These are phyloP conservation scores for Solioccasus polychromus DNA, from an alignment of 768 basidiomycete genomes.

Conservation along the genomic window DNA sequence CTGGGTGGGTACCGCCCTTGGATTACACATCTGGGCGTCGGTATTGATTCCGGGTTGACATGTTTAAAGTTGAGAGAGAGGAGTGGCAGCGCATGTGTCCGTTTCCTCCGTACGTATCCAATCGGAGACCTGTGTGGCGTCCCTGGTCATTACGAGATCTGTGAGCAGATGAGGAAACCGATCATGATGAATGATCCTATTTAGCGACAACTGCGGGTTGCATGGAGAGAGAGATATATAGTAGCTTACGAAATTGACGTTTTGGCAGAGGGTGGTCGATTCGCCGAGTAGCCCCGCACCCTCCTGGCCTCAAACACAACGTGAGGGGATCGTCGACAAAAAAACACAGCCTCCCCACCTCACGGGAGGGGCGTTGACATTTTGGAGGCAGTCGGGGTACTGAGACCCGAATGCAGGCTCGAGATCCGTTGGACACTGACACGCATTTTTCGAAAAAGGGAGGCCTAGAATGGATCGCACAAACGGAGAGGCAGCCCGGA, in stretches of 20 bases:
- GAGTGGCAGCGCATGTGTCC: conserved; percentile 15
- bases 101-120: conserved; percentile 22
- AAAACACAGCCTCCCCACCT: conserved; percentile 10
- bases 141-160: conserved; percentile 25
- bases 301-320: conserved; percentile 5
- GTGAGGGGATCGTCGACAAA: conserved; percentile 13
- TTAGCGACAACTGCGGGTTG: conserved; percentile 17
- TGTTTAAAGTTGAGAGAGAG: conserved; percentile 18
- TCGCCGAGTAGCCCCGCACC: conserved; percentile 8
- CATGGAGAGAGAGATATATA: conserved; percentile 8
- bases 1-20: conserved; percentile 13
- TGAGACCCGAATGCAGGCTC: conserved; percentile 17
- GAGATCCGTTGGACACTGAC: conserved; percentile 18
- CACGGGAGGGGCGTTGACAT: conserved; percentile 13
- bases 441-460: conserved; percentile 12
- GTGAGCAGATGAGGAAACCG: conserved; percentile 19
- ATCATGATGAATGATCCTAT: conserved; percentile 18
- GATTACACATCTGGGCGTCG: conserved; percentile 21
- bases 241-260: conserved; percentile 15
- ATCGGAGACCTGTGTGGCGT: conserved; percentile 20
- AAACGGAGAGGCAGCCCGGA: conserved; percentile 22
- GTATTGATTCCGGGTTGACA: conserved; percentile 23
- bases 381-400: conserved; percentile 17
- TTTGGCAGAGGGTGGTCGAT: conserved; percentile 8
- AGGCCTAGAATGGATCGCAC: conserved; percentile 19